phyloP scores from a whole-genome alignment of 2,329 filamentous ascomycete genomes.

The Cephalotrichum gorgonifer region DNA sequence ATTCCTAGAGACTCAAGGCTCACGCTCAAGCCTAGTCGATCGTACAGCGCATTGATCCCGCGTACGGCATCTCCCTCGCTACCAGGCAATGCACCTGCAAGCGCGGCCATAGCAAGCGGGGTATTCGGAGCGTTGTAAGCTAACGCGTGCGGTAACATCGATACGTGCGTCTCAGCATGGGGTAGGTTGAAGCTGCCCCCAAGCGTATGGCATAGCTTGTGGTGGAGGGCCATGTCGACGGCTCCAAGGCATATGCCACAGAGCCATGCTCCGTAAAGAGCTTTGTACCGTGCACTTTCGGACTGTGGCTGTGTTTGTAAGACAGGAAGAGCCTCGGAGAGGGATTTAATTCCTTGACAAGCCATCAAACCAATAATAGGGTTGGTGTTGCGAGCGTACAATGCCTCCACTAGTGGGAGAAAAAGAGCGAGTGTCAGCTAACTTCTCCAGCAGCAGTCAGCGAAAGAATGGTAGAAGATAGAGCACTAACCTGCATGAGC shows the following conservation, averaged over 20 bases:
- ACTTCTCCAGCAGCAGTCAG: not conserved
- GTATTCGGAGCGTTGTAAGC: conserved; percentile 50
- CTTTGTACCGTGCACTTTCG: conserved; percentile 34
- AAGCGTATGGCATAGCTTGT: conserved; percentile 57
- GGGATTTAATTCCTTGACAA: conserved; percentile 41
- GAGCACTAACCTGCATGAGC: conserved; percentile 37
- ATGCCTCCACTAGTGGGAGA: conserved; percentile 40
- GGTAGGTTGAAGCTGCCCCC: conserved; percentile 54
- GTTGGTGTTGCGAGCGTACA: conserved; percentile 52
- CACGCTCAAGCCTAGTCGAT: conserved; percentile 41
- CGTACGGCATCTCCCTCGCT: conserved; percentile 47
- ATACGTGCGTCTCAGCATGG: conserved; percentile 55
- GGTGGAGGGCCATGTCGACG: conserved; percentile 54
- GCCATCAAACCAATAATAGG: conserved; percentile 49
- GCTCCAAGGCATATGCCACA: conserved; percentile 50
- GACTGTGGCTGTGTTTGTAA: conserved; percentile 35
- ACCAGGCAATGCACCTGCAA: conserved; percentile 43
- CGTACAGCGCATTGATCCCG: conserved; percentile 44
- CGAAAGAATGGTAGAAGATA: not conserved
- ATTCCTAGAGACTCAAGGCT: conserved; percentile 45
- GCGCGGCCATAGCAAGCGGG: conserved; percentile 36
- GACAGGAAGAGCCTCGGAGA: conserved; percentile 41
- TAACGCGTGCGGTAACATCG: conserved; percentile 51
- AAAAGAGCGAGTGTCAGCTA: not conserved
- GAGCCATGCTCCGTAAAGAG: conserved; percentile 55